phyloP scores from a whole-genome alignment of 306 rosid species.

The Hippophae gyantsensis region DNA sequence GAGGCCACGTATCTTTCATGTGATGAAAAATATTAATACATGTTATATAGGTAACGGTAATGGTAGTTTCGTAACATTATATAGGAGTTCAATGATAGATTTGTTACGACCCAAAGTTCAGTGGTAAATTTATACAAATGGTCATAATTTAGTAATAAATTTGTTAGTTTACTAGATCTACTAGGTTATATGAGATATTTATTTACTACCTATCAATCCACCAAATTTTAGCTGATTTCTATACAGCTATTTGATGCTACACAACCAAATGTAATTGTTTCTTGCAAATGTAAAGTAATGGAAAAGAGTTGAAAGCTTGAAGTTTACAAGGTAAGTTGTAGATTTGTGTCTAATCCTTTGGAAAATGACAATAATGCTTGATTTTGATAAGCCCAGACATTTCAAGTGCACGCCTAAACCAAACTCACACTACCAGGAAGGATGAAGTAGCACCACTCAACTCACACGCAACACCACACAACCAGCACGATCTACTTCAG shows the following conservation, averaged over 20 bases:
- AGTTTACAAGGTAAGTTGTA: conserved; percentile 30
- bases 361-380: neutral
- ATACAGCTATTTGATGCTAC: conserved; percentile 25
- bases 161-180: neutral
- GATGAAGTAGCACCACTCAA: too few relatives aligned
- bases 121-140: too few relatives aligned
- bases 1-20: too few relatives aligned
- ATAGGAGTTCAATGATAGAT: too few relatives aligned
- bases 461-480: too few relatives aligned
- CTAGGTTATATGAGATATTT: neutral
- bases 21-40: too few relatives aligned
- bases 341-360: neutral
- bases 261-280: conserved; percentile 20
- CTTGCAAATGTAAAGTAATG: conserved; percentile 30
- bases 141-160: too few relatives aligned
- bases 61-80: too few relatives aligned
- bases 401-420: too few relatives aligned
- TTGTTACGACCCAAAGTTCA: too few relatives aligned
- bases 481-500: neutral
- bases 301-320: conserved; percentile 27
- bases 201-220: conserved; percentile 1
- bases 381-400: neutral
- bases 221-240: neutral
- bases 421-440: too few relatives aligned
- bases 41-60: too few relatives aligned